Evolutionary conservation across 768 basidiomycete genomes (phyloP).

Genomic region (Exidia glandulosa): DNA sequence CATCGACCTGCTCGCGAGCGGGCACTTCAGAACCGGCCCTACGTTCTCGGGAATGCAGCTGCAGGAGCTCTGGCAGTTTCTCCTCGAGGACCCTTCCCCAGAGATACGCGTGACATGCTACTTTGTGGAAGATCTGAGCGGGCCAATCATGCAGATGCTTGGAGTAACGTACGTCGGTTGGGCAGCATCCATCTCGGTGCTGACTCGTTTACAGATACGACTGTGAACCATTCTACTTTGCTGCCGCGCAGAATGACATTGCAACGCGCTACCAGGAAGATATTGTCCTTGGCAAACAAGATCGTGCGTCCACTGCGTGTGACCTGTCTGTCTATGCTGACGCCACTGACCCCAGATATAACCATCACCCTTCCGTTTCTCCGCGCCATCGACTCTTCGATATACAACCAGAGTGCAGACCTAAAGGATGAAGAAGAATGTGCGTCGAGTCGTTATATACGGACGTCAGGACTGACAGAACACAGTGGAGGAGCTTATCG

Average conservation of each 20-base stretch:
- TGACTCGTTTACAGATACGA: constrained; percentile 27
- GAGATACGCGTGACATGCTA: constrained; percentile 35
- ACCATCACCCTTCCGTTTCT: constrained; percentile 39
- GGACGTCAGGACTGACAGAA: not conserved
- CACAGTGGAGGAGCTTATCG: not conserved
- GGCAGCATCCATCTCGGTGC: not conserved
- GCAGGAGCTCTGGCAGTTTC: constrained; percentile 24
- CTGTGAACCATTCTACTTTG: constrained; percentile 56
- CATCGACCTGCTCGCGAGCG: not conserved
- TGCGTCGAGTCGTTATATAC: not conserved
- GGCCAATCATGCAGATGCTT: constrained; percentile 43
- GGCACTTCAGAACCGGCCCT: not conserved
- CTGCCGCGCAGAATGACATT: constrained; percentile 55
- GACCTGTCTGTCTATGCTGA: not conserved
- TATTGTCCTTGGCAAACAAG: constrained; percentile 26
- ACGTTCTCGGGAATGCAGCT: constrained; percentile 7
- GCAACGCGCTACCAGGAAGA: constrained; percentile 54
- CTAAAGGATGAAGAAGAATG: not conserved
- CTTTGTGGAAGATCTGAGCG: constrained; percentile 40
- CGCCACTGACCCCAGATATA: constrained; percentile 35
- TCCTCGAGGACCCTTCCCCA: constrained; percentile 23
- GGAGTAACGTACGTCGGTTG: constrained; percentile 34
- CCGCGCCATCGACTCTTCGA: constrained; percentile 1
- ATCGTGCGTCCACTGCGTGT: constrained; percentile 32
- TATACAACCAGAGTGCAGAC: not conserved